Evolutionary conservation across 352 stramenopile genomes (phyloP).

Genomic region (Phytopythium cucurbitacearum): DNA sequence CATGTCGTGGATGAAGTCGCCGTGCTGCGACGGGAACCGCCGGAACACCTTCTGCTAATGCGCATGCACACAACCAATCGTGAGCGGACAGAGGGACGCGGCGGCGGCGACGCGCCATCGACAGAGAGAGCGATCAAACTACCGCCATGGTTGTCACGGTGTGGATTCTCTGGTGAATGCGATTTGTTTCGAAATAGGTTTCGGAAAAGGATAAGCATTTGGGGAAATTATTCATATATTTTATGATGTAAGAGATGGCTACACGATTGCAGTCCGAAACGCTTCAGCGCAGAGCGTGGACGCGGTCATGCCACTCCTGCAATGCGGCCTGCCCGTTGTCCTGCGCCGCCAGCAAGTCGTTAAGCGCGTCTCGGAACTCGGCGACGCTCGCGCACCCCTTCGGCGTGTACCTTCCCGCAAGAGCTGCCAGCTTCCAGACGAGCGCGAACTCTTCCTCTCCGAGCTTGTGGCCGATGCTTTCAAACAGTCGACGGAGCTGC

Average conservation of each 20-base stretch:
- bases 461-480: constrained; percentile 61
- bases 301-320: constrained; percentile 41
- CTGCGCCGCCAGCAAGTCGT: constrained; percentile 56
- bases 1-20: constrained; percentile 91
- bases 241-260: no score
- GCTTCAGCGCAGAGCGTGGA: constrained; percentile 16
- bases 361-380: constrained; percentile 73
- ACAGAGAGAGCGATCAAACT: no score
- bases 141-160: no score
- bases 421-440: constrained; percentile 61
- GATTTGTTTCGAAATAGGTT: no score
- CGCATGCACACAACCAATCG: no score
- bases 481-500: constrained; percentile 64
- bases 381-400: constrained; percentile 44
- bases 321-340: constrained; percentile 38
- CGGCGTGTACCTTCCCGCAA: constrained; percentile 35
- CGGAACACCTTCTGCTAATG: constrained; percentile 62
- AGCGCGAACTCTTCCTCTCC: constrained; percentile 59
- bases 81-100: no score
- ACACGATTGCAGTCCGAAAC: no score
- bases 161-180: no score
- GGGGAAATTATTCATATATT: constrained; percentile 1
- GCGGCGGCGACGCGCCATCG: no score
- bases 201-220: constrained; percentile 9
- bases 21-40: constrained; percentile 83